Conservation (phyloP, 306 rosid species). For the Crataegus laevigata region DNA sequence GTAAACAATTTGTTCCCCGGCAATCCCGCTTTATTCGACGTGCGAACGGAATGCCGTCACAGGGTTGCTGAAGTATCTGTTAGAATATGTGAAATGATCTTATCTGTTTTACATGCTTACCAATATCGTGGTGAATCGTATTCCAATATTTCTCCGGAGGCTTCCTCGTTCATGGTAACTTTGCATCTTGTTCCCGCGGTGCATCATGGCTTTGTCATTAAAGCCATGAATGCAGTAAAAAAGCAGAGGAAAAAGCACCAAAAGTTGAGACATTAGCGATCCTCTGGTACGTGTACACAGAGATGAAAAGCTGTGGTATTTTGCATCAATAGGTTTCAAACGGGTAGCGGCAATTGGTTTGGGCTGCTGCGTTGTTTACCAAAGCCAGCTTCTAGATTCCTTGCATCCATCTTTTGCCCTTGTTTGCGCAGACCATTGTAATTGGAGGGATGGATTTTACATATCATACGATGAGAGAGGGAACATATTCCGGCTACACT, state of each 20-base stretch:
- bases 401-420: no score
- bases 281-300: not conserved
- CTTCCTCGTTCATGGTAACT: not conserved
- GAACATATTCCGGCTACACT: no score
- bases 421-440: no score
- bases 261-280: not conserved
- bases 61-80: not conserved
- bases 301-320: not conserved
- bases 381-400: not conserved
- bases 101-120: no score
- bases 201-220: not conserved
- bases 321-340: not conserved
- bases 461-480: no score
- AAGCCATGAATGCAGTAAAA: not conserved
- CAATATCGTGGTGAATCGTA: not conserved
- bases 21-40: not conserved
- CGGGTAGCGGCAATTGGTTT: not conserved
- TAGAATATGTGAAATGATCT: no score
- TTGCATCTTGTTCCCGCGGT: not conserved
- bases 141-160: no score
- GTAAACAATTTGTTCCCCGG: constrained; percentile 12
- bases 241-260: not conserved
- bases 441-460: no score
- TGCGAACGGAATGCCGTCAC: not conserved
- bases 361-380: not conserved